Evolutionary conservation across 1,139 yeast species (phyloP).

Genomic region (Hanseniaspora gamundiae): DNA sequence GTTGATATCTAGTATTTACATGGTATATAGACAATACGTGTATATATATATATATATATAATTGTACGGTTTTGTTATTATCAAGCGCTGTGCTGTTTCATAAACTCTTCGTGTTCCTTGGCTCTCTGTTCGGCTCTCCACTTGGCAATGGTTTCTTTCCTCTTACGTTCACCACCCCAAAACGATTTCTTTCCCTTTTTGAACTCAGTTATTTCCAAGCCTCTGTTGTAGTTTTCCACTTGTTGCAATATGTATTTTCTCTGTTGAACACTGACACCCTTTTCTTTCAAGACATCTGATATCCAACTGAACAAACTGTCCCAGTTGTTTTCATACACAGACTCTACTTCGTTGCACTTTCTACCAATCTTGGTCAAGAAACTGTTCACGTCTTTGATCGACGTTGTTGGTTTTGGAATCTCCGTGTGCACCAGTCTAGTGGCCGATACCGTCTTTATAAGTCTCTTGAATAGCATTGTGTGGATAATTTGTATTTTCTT

Average conservation of each 20-base stretch:
- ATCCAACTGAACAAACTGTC: conserved; percentile 46
- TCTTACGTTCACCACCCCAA: conserved; percentile 83
- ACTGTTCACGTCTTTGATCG: conserved; percentile 60
- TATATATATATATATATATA: not conserved
- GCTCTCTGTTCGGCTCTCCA: conserved; percentile 50
- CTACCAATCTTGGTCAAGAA: conserved; percentile 73
- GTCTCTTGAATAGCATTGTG: not conserved
- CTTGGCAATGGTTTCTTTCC: conserved; percentile 57
- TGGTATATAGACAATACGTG: too few species aligned
- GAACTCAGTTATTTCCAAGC: conserved; percentile 35
- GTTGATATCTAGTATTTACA: not conserved
- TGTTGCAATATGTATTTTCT: conserved; percentile 49
- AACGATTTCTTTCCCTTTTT: conserved; percentile 57
- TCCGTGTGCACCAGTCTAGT: conserved; percentile 8
- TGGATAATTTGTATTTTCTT: not conserved
- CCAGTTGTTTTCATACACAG: conserved; percentile 64
- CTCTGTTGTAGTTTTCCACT: conserved; percentile 24
- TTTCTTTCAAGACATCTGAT: conserved; percentile 50
- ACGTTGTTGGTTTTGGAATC: conserved; percentile 35
- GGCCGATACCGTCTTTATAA: not conserved
- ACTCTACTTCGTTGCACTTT: conserved; percentile 47
- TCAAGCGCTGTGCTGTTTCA: not conserved
- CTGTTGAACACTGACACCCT: conserved; percentile 67
- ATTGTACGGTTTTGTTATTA: not conserved
- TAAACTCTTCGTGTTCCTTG: conserved; percentile 15